A percentile compares a stretch with the other conserved stretches of the same genome.
Conservation (phyloP, 129 eudicot species). For the Artemisia annua region DNA sequence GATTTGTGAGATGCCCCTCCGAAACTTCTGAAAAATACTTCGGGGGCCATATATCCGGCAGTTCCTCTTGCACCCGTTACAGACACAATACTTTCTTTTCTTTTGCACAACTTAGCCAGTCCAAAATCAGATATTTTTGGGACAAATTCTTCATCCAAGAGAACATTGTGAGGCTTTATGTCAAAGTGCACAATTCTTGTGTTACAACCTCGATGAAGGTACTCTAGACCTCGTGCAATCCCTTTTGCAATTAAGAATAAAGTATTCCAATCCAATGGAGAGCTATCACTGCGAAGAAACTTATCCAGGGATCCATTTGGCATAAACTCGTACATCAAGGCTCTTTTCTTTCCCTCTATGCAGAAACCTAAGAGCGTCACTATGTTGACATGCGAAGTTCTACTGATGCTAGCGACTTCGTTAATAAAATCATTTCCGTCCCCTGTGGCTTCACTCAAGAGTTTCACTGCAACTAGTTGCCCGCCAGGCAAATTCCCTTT, state of each 20-base stretch:
- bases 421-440: conserved; percentile 30
- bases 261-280: background rate
- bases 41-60: conserved; percentile 39
- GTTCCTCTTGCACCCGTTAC: conserved; percentile 40
- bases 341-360: conserved; percentile 24
- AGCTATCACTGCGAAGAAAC: conserved; percentile 13
- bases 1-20: conserved; percentile 55
- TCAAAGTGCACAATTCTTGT: conserved; percentile 52
- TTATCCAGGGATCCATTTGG: conserved; percentile 26
- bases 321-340: conserved; percentile 20
- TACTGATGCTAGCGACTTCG: conserved; percentile 35
- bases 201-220: conserved; percentile 50
- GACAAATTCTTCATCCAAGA: conserved; percentile 43
- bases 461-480: conserved; percentile 29
- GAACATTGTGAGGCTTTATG: conserved; percentile 55
- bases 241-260: conserved; percentile 35
- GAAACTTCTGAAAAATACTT: conserved; percentile 25
- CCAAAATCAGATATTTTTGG: conserved; percentile 60
- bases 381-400: conserved; percentile 30
- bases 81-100: conserved; percentile 36
- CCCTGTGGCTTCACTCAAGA: conserved; percentile 6
- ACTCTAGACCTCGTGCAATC: conserved; percentile 49
- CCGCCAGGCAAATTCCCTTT: conserved; percentile 26
- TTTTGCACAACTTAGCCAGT: conserved; percentile 39
- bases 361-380: conserved; percentile 30